phyloP scores from a whole-genome alignment of 2,329 filamentous ascomycete genomes.

The Cladosporium sp. region DNA sequence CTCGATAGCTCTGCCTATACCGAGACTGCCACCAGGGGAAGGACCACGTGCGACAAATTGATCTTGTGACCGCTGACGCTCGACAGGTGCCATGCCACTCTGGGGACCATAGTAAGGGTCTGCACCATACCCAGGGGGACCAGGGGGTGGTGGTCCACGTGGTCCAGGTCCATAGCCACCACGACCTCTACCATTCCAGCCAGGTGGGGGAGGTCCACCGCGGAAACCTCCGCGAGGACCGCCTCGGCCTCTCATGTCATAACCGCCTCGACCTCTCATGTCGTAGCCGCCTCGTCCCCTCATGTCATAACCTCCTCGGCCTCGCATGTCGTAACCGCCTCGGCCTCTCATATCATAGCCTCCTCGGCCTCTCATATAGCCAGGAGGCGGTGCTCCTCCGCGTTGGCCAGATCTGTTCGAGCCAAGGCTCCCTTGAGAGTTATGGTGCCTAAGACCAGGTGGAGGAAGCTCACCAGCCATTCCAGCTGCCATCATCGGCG shows the following conservation, averaged over 20 bases:
- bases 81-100: not conserved
- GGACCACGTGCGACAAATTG: conserved; percentile 20
- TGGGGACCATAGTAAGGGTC: conserved; percentile 21
- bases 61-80: conserved; percentile 26
- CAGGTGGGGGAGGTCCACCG: conserved; percentile 35
- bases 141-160: conserved; percentile 17
- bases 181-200: conserved; percentile 35
- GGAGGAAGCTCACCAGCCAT: conserved; percentile 34
- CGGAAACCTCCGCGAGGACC: conserved; percentile 39
- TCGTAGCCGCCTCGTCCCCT: conserved; percentile 17
- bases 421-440: conserved; percentile 44
- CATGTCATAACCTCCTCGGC: conserved; percentile 38
- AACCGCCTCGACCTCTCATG: conserved; percentile 35
- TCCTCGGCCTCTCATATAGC: conserved; percentile 22
- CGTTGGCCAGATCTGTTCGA: conserved; percentile 33
- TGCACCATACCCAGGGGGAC: conserved; percentile 27
- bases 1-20: conserved; percentile 67
- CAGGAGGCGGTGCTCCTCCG: conserved; percentile 8
- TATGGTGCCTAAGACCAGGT: conserved; percentile 44
- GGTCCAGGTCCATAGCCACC: conserved; percentile 37
- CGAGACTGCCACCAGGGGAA: conserved; percentile 16
- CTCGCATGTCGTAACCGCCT: conserved; percentile 49
- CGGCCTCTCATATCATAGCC: conserved; percentile 32
- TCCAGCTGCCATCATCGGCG: conserved; percentile 25
- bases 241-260: conserved; percentile 48